Conservation (phyloP, 2,329 filamentous ascomycete genomes). For the Aspergillus amoenus region DNA sequence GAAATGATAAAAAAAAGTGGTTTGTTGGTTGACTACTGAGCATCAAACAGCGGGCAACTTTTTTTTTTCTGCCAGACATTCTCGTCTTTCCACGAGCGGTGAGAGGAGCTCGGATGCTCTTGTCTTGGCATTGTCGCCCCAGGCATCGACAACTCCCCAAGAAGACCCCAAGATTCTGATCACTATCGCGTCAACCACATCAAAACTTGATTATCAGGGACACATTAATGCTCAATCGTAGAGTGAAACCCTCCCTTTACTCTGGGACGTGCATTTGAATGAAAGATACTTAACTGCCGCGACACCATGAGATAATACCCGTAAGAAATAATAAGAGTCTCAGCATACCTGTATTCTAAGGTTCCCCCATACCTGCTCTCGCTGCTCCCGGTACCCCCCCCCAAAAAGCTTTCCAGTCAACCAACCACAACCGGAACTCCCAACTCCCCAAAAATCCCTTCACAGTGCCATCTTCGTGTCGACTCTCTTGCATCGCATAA, state of each 20-base stretch:
- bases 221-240: neutral
- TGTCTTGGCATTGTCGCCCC: neutral
- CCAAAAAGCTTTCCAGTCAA: conserved; percentile 19
- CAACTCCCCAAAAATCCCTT: conserved; percentile 34
- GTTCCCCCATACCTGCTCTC: conserved; percentile 11
- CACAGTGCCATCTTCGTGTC: conserved; percentile 29
- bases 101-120: neutral
- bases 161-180: neutral
- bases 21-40: neutral
- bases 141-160: neutral
- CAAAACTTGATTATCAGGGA: conserved; percentile 4
- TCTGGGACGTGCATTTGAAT: neutral
- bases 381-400: conserved; percentile 17
- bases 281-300: neutral
- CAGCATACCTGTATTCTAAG: conserved; percentile 1
- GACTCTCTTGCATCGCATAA: conserved; percentile 35
- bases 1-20: neutral
- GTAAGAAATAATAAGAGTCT: neutral
- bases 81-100: conserved; percentile 13
- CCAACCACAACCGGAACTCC: conserved; percentile 21
- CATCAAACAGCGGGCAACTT: conserved; percentile 20
- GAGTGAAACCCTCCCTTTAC: neutral
- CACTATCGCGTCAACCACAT: conserved; percentile 6
- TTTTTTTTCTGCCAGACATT: conserved; percentile 27
- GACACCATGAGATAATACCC: neutral